Base-by-base conservation (phyloP, 2,329 filamentous ascomycete species). In the Dactylellina haptotyla region DNA sequence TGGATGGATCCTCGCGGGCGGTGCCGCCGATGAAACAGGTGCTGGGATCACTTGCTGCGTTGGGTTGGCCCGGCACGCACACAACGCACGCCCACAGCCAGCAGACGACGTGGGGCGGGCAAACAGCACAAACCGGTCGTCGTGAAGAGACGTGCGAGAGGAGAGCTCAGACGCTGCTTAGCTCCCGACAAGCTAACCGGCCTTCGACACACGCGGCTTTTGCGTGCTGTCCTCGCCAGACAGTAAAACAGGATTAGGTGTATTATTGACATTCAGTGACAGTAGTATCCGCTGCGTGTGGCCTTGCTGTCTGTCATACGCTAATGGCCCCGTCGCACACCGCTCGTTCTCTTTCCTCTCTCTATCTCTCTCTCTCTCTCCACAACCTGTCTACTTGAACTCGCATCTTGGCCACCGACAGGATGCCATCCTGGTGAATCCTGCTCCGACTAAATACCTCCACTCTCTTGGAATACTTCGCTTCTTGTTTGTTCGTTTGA, bases 271-370 rank as follows among this genome's bases (percentile, higher is more conserved):
- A n/a, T n/a, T n/a, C n/a, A 66, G 43, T 66, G n/a, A 37, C 37
- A 18, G 16, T 37, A 34, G 48, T 26, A 16, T 18, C n/a, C 39
- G 25, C n/a, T 16, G 30, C 14, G 16, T 18, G 4, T 50, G 30
- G 41, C 51, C 51, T 50, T 50, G 62, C 28, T 57, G 62, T 59
- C 64, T 1, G 57, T 54, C 59, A 65, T 65, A 59, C 59, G 67
- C 67, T 72, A 65, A 50, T 61, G 59, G 53, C 46, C 43, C 45
- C 53, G 46, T 25, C 20, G 0, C 45, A n/a, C 41, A n/a, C 30
- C 28, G 41, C 37, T 46, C 53, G 12, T 51, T 25, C 23, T 39
- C 12, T 20, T n/a, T 28, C 26, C 14, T 30, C 23, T 20, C 20
- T 30, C 43, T 28, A 43, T 63, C 34, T 28, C 20, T 48, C 41